Evolutionary conservation across 306 rosid species (phyloP).

Genomic region (Trifolium repens): DNA sequence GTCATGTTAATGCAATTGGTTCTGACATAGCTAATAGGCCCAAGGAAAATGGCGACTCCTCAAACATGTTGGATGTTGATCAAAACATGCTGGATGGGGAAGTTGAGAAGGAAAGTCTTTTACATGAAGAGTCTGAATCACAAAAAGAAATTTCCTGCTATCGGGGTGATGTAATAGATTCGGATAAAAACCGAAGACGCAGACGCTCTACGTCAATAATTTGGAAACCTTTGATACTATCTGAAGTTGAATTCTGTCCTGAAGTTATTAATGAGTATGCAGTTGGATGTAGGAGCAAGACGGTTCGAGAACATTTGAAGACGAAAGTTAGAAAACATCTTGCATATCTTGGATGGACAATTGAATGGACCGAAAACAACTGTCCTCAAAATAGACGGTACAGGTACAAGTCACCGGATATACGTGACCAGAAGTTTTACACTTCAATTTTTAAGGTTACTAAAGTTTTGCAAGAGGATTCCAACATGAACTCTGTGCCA

Average conservation of each 20-base stretch:
- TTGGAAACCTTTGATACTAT: conserved; percentile 51
- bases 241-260: conserved; percentile 53
- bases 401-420: conserved; percentile 58
- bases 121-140: conserved; percentile 29
- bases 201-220: background rate
- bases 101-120: conserved; percentile 36
- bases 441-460: conserved; percentile 55
- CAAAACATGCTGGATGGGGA: conserved; percentile 31
- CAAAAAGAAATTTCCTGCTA: conserved; percentile 37
- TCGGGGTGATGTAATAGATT: background rate
- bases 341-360: conserved; percentile 67
- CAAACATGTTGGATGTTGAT: conserved; percentile 34
- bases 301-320: conserved; percentile 28
- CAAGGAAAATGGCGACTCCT: conserved; percentile 5
- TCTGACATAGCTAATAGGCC: conserved; percentile 16
- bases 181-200: conserved; percentile 16
- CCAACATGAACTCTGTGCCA: conserved; percentile 26
- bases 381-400: background rate
- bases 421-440: conserved; percentile 45
- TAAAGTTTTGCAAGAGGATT: conserved; percentile 29
- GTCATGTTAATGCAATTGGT: conserved; percentile 23
- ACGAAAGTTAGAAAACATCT: conserved; percentile 57
- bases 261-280: conserved; percentile 50
- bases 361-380: conserved; percentile 45
- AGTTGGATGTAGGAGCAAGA: conserved; percentile 37